These are phyloP conservation scores for Penicillium coprophilum DNA, from an alignment of 495 filamentous ascomycete species.

Conservation along the genomic window DNA sequence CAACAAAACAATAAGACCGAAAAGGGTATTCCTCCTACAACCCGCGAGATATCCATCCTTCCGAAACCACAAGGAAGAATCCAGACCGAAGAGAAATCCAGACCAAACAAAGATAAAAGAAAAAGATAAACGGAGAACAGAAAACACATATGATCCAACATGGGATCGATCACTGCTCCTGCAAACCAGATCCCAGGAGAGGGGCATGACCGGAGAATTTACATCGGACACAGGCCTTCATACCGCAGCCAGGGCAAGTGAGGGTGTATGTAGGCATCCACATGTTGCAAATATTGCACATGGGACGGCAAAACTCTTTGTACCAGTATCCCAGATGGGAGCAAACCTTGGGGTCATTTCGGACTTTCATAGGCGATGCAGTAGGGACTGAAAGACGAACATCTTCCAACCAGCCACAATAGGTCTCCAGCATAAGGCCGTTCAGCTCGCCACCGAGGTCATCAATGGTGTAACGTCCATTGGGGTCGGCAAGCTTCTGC, in stretches of 20 bases:
- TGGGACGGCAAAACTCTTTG: slow-evolving; percentile 20
- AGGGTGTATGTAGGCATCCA: slow-evolving; percentile 37
- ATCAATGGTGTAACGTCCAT: slow-evolving; percentile 25
- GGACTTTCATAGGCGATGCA: background rate
- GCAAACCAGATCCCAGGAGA: background rate
- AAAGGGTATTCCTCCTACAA: background rate
- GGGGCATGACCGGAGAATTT: slow-evolving; percentile 23
- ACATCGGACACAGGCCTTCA: slow-evolving; percentile 35
- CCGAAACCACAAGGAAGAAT: background rate
- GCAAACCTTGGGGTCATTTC: slow-evolving; percentile 14
- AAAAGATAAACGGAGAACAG: no score
- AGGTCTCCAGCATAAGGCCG: slow-evolving; percentile 33
- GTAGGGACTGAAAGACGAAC: slow-evolving; percentile 17
- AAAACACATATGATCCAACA: background rate
- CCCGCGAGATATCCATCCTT: background rate
- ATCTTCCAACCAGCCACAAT: slow-evolving; percentile 29
- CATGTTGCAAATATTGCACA: slow-evolving; percentile 33
- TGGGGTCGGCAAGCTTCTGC: slow-evolving; percentile 22
- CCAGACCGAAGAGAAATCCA: background rate
- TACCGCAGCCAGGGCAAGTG: slow-evolving; percentile 34
- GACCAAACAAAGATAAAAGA: slow-evolving; percentile 3
- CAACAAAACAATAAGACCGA: background rate
- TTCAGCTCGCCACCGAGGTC: slow-evolving; percentile 30
- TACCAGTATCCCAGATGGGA: slow-evolving; percentile 35
- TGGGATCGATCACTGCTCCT: background rate